Percentiles rank a stretch among this genome's conserved stretches.
Conservation (phyloP, 306 rosid species). For the Hippophae rhamnoides region DNA sequence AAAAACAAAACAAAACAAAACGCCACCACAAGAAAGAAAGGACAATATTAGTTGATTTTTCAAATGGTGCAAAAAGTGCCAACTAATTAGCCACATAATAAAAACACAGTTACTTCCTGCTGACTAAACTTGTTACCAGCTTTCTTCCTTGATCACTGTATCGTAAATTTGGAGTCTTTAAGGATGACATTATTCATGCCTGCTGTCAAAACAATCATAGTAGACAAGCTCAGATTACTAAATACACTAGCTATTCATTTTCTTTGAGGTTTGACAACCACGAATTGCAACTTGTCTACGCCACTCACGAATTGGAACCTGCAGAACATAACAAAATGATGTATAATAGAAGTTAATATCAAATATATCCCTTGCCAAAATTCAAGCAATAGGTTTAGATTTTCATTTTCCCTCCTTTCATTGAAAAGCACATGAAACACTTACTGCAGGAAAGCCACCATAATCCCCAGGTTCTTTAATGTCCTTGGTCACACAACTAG, state of each 20-base stretch:
- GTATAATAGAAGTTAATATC: not conserved
- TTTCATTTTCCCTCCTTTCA: not conserved
- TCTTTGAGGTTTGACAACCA: slow-evolving; percentile 15
- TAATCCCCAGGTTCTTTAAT: slow-evolving; percentile 70
- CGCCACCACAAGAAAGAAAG: too few relatives aligned
- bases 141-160: too few relatives aligned
- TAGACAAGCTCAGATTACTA: slow-evolving; percentile 2
- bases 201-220: not conserved
- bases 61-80: too few relatives aligned
- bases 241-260: slow-evolving; percentile 19
- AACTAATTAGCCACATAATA: too few relatives aligned
- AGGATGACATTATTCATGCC: too few relatives aligned
- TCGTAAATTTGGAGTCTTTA: too few relatives aligned
- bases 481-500: slow-evolving; percentile 72
- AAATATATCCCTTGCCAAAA: too few relatives aligned
- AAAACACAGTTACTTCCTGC: too few relatives aligned
- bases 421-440: not conserved
- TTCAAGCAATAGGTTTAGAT: not conserved
- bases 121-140: too few relatives aligned
- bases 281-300: slow-evolving; percentile 57
- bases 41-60: too few relatives aligned
- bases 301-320: slow-evolving; percentile 70
- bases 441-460: slow-evolving; percentile 19
- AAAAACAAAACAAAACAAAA: too few relatives aligned
- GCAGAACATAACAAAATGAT: slow-evolving; percentile 14